Conservation (phyloP, 352 stramenopile species). For the Phytophthora melonis region DNA sequence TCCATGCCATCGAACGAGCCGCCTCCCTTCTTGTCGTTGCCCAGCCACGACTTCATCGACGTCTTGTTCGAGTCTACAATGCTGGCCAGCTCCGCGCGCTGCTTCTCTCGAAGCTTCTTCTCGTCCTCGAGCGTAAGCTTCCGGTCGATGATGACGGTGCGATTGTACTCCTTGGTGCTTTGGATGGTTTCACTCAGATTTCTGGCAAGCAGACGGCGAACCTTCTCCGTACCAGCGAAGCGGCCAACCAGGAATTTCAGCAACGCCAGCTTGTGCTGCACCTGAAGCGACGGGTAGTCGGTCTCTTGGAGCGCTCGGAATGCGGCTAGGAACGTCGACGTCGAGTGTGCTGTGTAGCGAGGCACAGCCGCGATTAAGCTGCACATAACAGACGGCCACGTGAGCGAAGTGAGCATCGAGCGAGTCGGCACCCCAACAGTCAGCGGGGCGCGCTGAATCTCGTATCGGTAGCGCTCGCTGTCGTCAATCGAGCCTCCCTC, state of each 20-base stretch:
- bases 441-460: conserved; percentile 81
- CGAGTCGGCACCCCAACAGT: conserved; percentile 82
- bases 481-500: conserved; percentile 80
- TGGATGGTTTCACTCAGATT: conserved; percentile 67
- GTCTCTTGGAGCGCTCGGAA: conserved; percentile 52
- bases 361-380: conserved; percentile 76
- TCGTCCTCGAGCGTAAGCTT: conserved; percentile 81
- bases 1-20: conserved; percentile 44
- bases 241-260: conserved; percentile 76
- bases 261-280: conserved; percentile 78
- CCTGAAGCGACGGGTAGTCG: conserved; percentile 61
- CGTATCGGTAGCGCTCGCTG: conserved; percentile 79
- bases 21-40: conserved; percentile 60
- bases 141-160: conserved; percentile 65
- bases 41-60: conserved; percentile 68
- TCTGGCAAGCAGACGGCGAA: conserved; percentile 65
- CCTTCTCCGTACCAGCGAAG: conserved; percentile 69
- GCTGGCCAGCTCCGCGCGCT: conserved; percentile 65
- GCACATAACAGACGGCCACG: conserved; percentile 80
- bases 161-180: conserved; percentile 81
- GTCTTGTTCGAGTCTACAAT: conserved; percentile 65
- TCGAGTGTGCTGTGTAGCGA: conserved; percentile 64
- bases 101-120: conserved; percentile 82
- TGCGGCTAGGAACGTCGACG: conserved; percentile 51
- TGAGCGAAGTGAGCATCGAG: conserved; percentile 84